These are phyloP conservation scores for Aspergillus ellipticus DNA, from an alignment of 495 filamentous ascomycete genomes.

Conservation along the genomic window DNA sequence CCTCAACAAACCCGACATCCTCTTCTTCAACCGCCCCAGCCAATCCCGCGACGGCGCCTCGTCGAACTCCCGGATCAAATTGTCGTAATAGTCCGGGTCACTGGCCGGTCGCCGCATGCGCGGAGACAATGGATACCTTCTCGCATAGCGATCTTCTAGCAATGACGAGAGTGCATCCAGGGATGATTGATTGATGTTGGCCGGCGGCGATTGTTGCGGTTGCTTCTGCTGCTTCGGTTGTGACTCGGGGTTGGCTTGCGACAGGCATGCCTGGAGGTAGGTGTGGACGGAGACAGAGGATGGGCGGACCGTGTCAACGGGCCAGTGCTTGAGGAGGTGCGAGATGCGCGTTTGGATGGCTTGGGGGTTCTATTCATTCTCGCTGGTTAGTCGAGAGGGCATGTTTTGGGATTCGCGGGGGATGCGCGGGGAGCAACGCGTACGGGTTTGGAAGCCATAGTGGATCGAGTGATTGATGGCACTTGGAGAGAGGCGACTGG, in stretches of 20 bases:
- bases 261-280: slow-evolving; percentile 60
- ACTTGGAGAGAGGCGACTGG: background rate
- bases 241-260: slow-evolving; percentile 20
- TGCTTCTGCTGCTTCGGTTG: slow-evolving; percentile 15
- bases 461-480: background rate
- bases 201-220: slow-evolving; percentile 14
- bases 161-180: slow-evolving; percentile 72
- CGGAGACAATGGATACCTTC: slow-evolving; percentile 61
- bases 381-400: slow-evolving; percentile 9
- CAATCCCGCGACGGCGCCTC: slow-evolving; percentile 64
- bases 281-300: slow-evolving; percentile 66
- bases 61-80: slow-evolving; percentile 67
- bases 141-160: slow-evolving; percentile 68
- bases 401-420: background rate
- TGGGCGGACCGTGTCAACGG: slow-evolving; percentile 72
- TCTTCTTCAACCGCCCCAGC: slow-evolving; percentile 51
- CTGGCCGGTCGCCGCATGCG: slow-evolving; percentile 64
- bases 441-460: background rate
- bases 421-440: background rate
- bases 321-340: slow-evolving; percentile 67
- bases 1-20: slow-evolving; percentile 61
- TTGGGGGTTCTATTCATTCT: slow-evolving; percentile 35
- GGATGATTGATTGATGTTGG: slow-evolving; percentile 42
- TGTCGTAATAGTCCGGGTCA: slow-evolving; percentile 73
- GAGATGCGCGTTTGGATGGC: slow-evolving; percentile 56